Conservation (phyloP, 2,329 filamentous ascomycete species). For the Pseudofabraea citricarpa region DNA sequence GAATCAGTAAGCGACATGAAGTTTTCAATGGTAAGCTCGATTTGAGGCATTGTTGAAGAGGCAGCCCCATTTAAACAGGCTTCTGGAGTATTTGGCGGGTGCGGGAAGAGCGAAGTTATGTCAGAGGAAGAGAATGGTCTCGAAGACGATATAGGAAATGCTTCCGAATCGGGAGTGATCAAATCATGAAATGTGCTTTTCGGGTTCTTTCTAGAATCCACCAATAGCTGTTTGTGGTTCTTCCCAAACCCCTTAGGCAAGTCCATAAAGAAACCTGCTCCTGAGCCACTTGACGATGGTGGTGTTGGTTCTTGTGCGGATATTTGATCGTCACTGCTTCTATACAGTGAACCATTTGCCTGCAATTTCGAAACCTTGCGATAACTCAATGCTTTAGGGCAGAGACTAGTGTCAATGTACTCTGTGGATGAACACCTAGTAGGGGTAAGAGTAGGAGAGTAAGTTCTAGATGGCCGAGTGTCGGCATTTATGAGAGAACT, state of each 20-base stretch:
- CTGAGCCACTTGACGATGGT: constrained; percentile 5
- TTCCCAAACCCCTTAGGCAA: neutral
- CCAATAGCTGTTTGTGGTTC: neutral
- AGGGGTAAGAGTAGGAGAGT: neutral
- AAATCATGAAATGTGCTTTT: constrained; percentile 1
- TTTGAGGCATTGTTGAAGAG: constrained; percentile 43
- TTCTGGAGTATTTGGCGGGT: constrained; percentile 9
- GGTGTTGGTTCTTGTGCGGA: constrained; percentile 4
- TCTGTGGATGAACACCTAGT: neutral
- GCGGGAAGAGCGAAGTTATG: constrained; percentile 12
- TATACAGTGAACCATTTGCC: neutral
- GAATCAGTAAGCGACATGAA: constrained; percentile 7
- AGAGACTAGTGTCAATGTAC: neutral
- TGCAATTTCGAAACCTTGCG: neutral
- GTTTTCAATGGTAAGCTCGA: constrained; percentile 20
- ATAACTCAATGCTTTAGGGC: neutral
- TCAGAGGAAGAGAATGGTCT: constrained; percentile 15
- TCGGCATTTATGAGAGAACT: constrained; percentile 7
- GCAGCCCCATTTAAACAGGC: neutral
- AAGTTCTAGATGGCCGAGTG: neutral
- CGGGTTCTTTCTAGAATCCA: neutral
- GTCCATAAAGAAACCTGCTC: neutral
- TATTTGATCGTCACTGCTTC: neutral
- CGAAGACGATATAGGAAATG: neutral
- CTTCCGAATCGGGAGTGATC: constrained; percentile 31